Evolutionary conservation across 805 yeast genomes (phyloP), one percentile per base, ranked within the genome.

Genomic region (Spathaspora hagerdaliae): DNA sequence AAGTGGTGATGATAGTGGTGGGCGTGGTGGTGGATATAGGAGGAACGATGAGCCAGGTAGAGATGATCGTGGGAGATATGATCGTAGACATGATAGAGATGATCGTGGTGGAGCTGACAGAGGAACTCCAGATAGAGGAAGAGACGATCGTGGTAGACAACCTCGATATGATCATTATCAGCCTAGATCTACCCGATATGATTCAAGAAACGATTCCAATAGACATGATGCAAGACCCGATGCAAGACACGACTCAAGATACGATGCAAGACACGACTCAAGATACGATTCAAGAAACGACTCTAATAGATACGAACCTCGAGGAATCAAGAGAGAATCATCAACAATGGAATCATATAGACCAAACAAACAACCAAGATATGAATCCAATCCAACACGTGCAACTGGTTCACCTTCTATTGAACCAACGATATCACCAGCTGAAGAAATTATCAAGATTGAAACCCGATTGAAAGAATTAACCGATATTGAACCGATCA

Each of bases 401-500:
- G 6, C 9, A 11, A 29, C 9, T 3, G 12, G 32, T 29, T 9
- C 9, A 29, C 3, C 12, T 29, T 9, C 32, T 3, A 3, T 29
- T 9, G 32, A 26, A 36, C 26, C 24, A 11, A 24, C 13, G 6
- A 9, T 26, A 10, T 24, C 39, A 5, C 39, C 39, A 11, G 39
- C 24, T 9, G 39, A 12, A 10, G 39, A 36, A 27, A 27, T 36
- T 7, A 9, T 13, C 9, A 36, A 13, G 7, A 31, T 32, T 8
- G 9, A 13, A 11, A 12, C 19, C 24, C 14, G 36, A 33, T 31
- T 42, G 7, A n/a, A 14, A 8, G 34, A 38, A 27, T 24, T 45
- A 12, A 37, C 41, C 14, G 10, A 37, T 15, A 77, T 74, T 0
- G 59, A 69, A 0, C 71, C 83, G 0, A 63, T 87, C 29, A 76